A percentile compares a stretch with the other conserved stretches of the same genome.
Evolutionary conservation across 148 eudicot species (phyloP).

Genomic region (Silene uniflora): DNA sequence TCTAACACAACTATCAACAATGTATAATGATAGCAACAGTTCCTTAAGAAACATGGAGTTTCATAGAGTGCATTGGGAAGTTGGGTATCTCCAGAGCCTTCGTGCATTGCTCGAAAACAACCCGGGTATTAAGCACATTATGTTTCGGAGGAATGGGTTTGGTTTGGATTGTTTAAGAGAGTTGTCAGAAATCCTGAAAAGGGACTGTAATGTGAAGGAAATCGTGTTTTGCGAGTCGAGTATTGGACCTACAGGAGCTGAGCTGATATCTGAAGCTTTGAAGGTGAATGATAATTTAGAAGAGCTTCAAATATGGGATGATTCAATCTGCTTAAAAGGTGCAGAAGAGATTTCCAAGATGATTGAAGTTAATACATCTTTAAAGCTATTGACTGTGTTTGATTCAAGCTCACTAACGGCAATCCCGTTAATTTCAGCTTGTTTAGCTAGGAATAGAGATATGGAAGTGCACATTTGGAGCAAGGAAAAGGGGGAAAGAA

Average conservation of each 20-base stretch:
- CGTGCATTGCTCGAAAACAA: slow-evolving; percentile 34
- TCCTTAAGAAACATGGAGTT: slow-evolving; percentile 59
- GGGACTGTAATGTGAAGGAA: slow-evolving; percentile 50
- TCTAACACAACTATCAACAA: slow-evolving; percentile 40
- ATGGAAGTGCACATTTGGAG: slow-evolving; percentile 83
- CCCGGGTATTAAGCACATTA: slow-evolving; percentile 43
- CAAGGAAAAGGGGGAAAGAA: slow-evolving; percentile 36
- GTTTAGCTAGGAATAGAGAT: slow-evolving; percentile 72
- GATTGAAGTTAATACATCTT: slow-evolving; percentile 74
- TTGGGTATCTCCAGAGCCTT: slow-evolving; percentile 45
- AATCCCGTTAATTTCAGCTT: slow-evolving; percentile 74
- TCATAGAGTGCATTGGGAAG: slow-evolving; percentile 67
- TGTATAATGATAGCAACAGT: slow-evolving; percentile 23
- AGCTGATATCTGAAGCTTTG: slow-evolving; percentile 60
- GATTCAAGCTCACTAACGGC: slow-evolving; percentile 58
- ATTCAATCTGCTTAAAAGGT: slow-evolving; percentile 69
- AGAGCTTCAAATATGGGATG: slow-evolving; percentile 89
- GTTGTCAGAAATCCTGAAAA: slow-evolving; percentile 53
- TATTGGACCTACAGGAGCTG: slow-evolving; percentile 62
- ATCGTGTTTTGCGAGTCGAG: slow-evolving; percentile 63
- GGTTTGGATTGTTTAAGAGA: slow-evolving; percentile 43
- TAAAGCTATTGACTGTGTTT: slow-evolving; percentile 59
- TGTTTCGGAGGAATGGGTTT: slow-evolving; percentile 54
- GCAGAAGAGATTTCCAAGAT: slow-evolving; percentile 86
- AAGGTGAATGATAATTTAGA: slow-evolving; percentile 61